Conservation (phyloP, 2,329 filamentous ascomycete species). For the Scytalidium lignicola region DNA sequence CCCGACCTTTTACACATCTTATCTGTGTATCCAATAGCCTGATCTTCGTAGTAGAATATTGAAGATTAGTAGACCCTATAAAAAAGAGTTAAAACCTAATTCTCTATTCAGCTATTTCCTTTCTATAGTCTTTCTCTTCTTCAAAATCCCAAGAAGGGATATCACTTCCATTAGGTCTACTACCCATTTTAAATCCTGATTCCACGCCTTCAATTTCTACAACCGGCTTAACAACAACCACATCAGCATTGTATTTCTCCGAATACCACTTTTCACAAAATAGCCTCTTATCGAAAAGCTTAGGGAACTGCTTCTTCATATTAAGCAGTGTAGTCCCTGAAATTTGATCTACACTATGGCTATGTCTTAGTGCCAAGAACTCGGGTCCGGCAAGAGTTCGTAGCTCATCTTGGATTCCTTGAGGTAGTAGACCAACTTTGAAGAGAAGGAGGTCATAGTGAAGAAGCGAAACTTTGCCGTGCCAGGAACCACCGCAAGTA, state of each 20-base stretch:
- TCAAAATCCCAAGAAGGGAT: constrained; percentile 38
- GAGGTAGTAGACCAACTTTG: constrained; percentile 51
- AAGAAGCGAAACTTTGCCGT: constrained; percentile 57
- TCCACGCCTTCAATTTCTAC: constrained; percentile 23
- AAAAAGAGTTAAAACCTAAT: no score
- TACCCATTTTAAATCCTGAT: constrained; percentile 24
- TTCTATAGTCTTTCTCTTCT: constrained; percentile 10
- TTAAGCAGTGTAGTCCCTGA: constrained; percentile 21
- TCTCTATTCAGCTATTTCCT: no score
- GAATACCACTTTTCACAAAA: constrained; percentile 23
- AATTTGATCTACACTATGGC: constrained; percentile 27
- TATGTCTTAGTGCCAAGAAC: constrained; percentile 24
- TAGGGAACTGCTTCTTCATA: constrained; percentile 23
- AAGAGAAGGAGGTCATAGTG: constrained; percentile 66
- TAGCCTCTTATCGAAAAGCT: constrained; percentile 28
- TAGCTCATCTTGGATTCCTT: constrained; percentile 40
- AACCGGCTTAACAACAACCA: constrained; percentile 22
- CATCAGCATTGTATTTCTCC: constrained; percentile 25
- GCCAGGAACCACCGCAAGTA: constrained; percentile 59
- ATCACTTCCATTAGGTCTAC: constrained; percentile 47
- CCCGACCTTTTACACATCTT: no score
- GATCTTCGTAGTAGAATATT: no score
- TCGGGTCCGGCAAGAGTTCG: constrained; percentile 15
- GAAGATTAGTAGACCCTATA: no score
- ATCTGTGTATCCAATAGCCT: no score